Conservation (phyloP, 345 rosid genomes). For the Linum usitatissimum region DNA sequence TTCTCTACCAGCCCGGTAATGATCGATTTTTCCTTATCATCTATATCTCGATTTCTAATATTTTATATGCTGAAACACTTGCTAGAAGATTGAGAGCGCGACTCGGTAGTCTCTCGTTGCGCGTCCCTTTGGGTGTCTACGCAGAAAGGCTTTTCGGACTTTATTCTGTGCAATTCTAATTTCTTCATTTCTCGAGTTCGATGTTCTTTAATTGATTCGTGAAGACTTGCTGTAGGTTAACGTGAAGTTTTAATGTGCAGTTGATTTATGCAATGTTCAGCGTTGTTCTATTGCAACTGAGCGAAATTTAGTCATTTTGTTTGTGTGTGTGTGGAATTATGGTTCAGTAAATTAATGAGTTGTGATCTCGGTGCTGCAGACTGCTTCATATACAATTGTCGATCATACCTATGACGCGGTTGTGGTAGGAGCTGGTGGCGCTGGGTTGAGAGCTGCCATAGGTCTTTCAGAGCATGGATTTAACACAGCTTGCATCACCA, state of each 20-base stretch:
- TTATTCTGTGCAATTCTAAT: background rate
- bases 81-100: background rate
- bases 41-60: background rate
- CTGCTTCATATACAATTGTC: slow-evolving; percentile 65
- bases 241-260: too few species aligned
- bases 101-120: background rate
- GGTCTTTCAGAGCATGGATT: slow-evolving; percentile 99
- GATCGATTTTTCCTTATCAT: background rate
- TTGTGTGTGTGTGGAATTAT: background rate
- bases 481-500: slow-evolving; percentile 95
- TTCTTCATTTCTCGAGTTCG: background rate
- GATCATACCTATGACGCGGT: slow-evolving; percentile 96
- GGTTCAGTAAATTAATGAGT: background rate
- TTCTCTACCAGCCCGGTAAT: slow-evolving; percentile 61
- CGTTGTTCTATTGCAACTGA: too few species aligned
- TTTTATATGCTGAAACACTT: background rate
- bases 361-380: slow-evolving; percentile 26
- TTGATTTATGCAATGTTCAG: too few species aligned
- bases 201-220: slow-evolving; percentile 10
- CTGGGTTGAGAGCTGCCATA: slow-evolving; percentile 90
- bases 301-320: background rate
- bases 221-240: background rate
- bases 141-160: too few species aligned
- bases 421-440: slow-evolving; percentile 98
- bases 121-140: background rate